Evolutionary conservation across 345 rosid species (phyloP).

Genomic region (Sisymbrium altissimum): DNA sequence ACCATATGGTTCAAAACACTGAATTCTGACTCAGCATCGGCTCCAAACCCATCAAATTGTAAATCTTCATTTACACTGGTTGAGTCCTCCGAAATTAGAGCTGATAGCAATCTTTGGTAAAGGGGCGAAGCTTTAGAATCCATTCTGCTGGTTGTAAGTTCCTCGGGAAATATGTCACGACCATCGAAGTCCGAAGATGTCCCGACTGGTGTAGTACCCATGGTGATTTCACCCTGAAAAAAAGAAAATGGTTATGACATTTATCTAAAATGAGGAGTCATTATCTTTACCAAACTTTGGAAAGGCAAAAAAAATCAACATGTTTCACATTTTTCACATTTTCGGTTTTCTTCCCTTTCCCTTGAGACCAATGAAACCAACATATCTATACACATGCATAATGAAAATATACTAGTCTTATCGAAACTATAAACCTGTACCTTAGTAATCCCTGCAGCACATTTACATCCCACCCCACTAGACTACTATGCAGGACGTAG

Average conservation of each 20-base stretch:
- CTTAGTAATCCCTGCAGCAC: not conserved
- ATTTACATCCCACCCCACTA: conserved; percentile 8
- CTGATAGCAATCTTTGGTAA: conserved; percentile 77
- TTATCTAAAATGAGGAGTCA: conserved; percentile 9
- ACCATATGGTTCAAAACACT: conserved; percentile 48
- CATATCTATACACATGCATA: not conserved
- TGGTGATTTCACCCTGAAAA: conserved; percentile 32
- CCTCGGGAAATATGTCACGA: conserved; percentile 37
- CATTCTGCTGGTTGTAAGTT: conserved; percentile 29
- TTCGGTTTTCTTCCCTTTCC: not conserved
- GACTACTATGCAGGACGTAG: not conserved
- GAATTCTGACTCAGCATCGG: conserved; percentile 59
- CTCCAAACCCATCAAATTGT: conserved; percentile 48
- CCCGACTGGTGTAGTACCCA: conserved; percentile 17
- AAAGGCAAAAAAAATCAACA: not conserved
- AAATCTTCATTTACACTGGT: conserved; percentile 42
- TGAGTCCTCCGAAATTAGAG: conserved; percentile 79
- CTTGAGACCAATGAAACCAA: not conserved
- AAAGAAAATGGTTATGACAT: conserved; percentile 12
- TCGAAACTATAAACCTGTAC: not conserved
- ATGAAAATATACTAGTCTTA: not conserved
- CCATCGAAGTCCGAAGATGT: conserved; percentile 26
- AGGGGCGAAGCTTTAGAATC: conserved; percentile 53
- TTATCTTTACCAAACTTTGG: not conserved
- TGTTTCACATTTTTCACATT: conserved; percentile 1